phyloP scores from a whole-genome alignment of 2,329 filamentous ascomycete species.

The Fusarium sp. region DNA sequence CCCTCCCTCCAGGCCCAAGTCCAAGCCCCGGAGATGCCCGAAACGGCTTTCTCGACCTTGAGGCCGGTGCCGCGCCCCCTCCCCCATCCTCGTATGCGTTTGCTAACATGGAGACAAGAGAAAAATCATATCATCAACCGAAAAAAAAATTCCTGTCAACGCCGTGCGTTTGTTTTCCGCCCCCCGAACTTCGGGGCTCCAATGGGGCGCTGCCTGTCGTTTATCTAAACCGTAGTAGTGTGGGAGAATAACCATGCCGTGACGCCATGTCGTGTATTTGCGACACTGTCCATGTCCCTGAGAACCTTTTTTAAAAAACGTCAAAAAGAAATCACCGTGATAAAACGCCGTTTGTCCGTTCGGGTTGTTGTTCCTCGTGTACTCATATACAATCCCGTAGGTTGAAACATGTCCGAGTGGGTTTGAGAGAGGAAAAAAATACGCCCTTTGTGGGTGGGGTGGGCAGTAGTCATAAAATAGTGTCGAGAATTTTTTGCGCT shows the following conservation, averaged over 20 bases:
- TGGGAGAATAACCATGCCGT: constrained; percentile 28
- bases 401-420: constrained; percentile 15
- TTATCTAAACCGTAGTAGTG: constrained; percentile 38
- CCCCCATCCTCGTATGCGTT: neutral
- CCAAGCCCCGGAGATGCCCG: constrained; percentile 2
- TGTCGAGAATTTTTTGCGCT: constrained; percentile 3
- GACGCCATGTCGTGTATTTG: constrained; percentile 40
- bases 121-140: constrained; percentile 29
- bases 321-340: constrained; percentile 6
- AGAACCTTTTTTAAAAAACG: constrained; percentile 16
- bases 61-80: neutral
- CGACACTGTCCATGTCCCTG: constrained; percentile 34
- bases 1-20: neutral
- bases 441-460: constrained; percentile 3
- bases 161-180: constrained; percentile 38
- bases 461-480: constrained; percentile 7
- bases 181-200: constrained; percentile 21
- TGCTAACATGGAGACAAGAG: constrained; percentile 11
- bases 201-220: constrained; percentile 30
- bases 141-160: constrained; percentile 23
- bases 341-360: constrained; percentile 29
- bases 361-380: constrained; percentile 32
- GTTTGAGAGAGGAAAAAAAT: constrained; percentile 3
- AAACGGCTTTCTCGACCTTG: constrained; percentile 13
- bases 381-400: constrained; percentile 36